Evolutionary conservation across 768 basidiomycete species (phyloP).

Genomic region (Serendipita sp.): DNA sequence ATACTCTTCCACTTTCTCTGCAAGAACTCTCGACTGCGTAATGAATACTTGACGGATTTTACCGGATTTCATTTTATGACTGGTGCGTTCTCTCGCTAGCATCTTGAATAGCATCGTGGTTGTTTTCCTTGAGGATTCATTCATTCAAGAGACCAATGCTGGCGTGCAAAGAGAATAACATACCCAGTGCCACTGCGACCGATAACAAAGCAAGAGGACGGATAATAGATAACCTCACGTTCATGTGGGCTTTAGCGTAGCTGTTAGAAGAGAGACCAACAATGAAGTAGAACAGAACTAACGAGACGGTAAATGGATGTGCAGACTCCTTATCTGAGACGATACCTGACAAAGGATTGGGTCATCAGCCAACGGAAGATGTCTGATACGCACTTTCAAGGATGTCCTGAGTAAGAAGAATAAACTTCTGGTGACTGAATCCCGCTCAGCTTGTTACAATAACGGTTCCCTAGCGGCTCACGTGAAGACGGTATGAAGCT

Average conservation of each 20-base stretch:
- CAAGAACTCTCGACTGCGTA: conserved; percentile 50
- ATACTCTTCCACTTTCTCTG: conserved; percentile 54
- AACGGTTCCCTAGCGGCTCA: conserved; percentile 18
- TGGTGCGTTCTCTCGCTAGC: conserved; percentile 42
- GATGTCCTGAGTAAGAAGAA: conserved; percentile 22
- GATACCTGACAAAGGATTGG: conserved; percentile 24
- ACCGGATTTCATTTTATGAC: conserved; percentile 18
- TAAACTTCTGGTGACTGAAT: conserved; percentile 30
- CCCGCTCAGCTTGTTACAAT: conserved; percentile 6
- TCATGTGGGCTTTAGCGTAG: conserved; percentile 25
- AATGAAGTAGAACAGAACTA: background rate
- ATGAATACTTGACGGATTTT: conserved; percentile 57
- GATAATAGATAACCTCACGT: conserved; percentile 41
- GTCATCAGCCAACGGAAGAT: background rate
- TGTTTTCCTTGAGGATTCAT: conserved; percentile 35
- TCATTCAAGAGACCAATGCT: background rate
- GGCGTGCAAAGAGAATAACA: conserved; percentile 7
- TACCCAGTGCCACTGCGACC: conserved; percentile 65
- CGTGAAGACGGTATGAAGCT: conserved; percentile 49
- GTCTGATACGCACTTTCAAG: conserved; percentile 21
- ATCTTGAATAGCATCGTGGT: conserved; percentile 68
- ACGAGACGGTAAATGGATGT: conserved; percentile 22
- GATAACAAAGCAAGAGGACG: conserved; percentile 45
- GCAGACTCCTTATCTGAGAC: conserved; percentile 31
- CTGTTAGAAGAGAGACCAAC: background rate